Evolutionary conservation across 495 filamentous ascomycete genomes (phyloP).

Genomic region (Cercophora sp.): DNA sequence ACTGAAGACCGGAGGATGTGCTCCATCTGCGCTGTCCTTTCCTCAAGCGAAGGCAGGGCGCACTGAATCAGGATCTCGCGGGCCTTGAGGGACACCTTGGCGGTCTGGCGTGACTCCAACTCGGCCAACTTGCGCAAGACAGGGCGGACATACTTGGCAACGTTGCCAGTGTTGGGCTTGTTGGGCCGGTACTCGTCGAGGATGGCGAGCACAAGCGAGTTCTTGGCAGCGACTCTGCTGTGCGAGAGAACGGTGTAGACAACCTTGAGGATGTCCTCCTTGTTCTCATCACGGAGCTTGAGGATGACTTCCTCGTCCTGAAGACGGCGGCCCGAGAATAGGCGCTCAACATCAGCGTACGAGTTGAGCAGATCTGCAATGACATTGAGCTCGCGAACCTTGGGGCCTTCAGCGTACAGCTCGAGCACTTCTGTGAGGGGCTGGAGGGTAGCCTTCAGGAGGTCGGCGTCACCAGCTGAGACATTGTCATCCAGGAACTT

Average conservation of each 20-base stretch:
- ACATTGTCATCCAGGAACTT: constrained; percentile 91
- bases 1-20: constrained; percentile 96
- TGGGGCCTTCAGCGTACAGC: constrained; percentile 81
- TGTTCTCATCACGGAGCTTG: constrained; percentile 91
- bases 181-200: constrained; percentile 93
- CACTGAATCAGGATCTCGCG: constrained; percentile 96
- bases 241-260: constrained; percentile 89
- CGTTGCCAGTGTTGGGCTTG: constrained; percentile 81
- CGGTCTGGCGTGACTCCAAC: constrained; percentile 78
- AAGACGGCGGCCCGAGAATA: constrained; percentile 77
- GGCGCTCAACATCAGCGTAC: constrained; percentile 77
- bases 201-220: constrained; percentile 87
- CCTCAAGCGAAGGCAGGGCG: constrained; percentile 90
- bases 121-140: constrained; percentile 83
- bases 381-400: constrained; percentile 81
- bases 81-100: constrained; percentile 95
- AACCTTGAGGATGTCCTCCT: constrained; percentile 79
- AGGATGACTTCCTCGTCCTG: constrained; percentile 95
- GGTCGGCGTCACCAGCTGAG: constrained; percentile 56
- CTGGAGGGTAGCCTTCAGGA: constrained; percentile 68
- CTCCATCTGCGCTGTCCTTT: constrained; percentile 94
- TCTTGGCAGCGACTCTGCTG: constrained; percentile 87
- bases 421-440: constrained; percentile 79
- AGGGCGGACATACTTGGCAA: constrained; percentile 81
- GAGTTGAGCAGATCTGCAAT: constrained; percentile 73